Evolutionary conservation across 768 basidiomycete genomes (phyloP).

Genomic region (Boletus tomentosulus): DNA sequence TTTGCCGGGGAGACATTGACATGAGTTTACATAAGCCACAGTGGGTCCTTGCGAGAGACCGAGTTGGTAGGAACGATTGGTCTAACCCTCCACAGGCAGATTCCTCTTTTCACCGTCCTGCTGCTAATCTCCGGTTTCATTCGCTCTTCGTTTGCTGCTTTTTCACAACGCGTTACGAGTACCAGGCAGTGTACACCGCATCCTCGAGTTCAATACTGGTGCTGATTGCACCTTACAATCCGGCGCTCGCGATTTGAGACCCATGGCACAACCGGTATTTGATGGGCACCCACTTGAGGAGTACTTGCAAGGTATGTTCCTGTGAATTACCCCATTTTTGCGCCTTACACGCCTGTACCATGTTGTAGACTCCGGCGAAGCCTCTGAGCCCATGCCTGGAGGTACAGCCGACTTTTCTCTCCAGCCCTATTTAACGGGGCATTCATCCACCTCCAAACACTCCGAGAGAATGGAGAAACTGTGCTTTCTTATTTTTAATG

Average conservation of each 20-base stretch:
- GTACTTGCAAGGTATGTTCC: conserved; percentile 57
- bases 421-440: conserved; percentile 13
- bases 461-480: conserved; percentile 25
- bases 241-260: neutral
- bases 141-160: neutral
- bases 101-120: conserved; percentile 20
- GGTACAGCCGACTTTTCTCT: conserved; percentile 35
- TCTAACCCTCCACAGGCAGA: neutral
- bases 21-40: neutral
- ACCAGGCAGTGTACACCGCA: conserved; percentile 22
- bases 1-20: no score
- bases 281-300: conserved; percentile 73
- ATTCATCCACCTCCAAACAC: conserved; percentile 12
- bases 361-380: conserved; percentile 55
- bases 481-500: conserved; percentile 21
- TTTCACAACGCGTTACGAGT: conserved; percentile 20
- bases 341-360: conserved; percentile 14
- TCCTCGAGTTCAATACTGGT: neutral
- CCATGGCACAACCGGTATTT: conserved; percentile 76
- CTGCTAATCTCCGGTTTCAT: conserved; percentile 22
- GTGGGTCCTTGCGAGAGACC: neutral
- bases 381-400: conserved; percentile 55
- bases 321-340: neutral
- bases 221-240: conserved; percentile 11
- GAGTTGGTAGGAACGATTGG: neutral